These are phyloP conservation scores for Bruguiera parviflora DNA, from an alignment of 345 rosid genomes.

Conservation along the genomic window DNA sequence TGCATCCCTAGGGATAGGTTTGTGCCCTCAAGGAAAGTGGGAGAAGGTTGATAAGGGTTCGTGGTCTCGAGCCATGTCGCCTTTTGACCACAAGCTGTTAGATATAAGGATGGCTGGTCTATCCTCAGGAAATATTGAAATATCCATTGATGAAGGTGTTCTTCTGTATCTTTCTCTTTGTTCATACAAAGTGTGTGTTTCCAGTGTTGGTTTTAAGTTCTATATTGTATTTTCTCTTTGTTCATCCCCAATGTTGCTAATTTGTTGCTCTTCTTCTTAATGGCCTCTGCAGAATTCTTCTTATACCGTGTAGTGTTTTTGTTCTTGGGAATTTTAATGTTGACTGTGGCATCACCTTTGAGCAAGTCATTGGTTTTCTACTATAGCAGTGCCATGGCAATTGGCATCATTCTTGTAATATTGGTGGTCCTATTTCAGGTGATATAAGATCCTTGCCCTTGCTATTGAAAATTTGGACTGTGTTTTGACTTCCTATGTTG, in stretches of 20 bases:
- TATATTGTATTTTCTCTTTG: neutral
- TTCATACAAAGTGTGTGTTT: constrained; percentile 1
- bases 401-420: constrained; percentile 83
- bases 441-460: neutral
- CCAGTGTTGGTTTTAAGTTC: neutral
- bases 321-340: constrained; percentile 50
- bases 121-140: constrained; percentile 38
- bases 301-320: constrained; percentile 63
- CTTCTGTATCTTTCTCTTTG: neutral
- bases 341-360: constrained; percentile 57
- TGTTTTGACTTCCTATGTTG: neutral
- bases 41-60: constrained; percentile 67
- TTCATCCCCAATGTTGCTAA: constrained; percentile 10
- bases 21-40: constrained; percentile 80
- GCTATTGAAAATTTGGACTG: neutral
- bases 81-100: constrained; percentile 74
- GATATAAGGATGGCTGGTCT: constrained; percentile 56
- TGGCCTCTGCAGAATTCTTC: constrained; percentile 54
- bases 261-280: constrained; percentile 2
- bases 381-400: constrained; percentile 88
- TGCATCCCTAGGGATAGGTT: constrained; percentile 63
- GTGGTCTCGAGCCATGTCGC: constrained; percentile 81
- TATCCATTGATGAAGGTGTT: constrained; percentile 68
- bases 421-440: constrained; percentile 92
- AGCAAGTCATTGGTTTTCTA: constrained; percentile 82